Evolutionary conservation across 805 yeast genomes (phyloP).

Genomic region (Komagataella phaffii): DNA sequence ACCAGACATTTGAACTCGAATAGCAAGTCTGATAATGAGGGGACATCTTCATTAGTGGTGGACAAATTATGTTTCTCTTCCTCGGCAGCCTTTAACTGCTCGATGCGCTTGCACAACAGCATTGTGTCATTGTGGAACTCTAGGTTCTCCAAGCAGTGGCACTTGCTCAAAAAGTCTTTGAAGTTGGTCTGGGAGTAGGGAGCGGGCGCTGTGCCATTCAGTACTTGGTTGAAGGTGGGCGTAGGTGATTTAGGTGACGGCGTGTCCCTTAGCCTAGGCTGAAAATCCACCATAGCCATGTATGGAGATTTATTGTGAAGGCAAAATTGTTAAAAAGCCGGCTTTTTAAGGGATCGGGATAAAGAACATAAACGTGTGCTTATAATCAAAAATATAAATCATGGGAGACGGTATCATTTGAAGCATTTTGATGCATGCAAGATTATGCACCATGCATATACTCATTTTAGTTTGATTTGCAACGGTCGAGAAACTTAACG

Average conservation of each 20-base stretch:
- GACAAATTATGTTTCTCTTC: not conserved
- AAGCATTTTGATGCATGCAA: not conserved
- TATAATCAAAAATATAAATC: not conserved
- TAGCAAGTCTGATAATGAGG: conserved; percentile 1
- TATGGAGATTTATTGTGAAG: not conserved
- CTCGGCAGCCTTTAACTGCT: not conserved
- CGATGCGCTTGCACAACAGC: conserved; percentile 6
- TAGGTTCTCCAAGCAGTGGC: conserved; percentile 21
- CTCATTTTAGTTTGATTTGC: not conserved
- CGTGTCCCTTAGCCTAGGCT: not conserved
- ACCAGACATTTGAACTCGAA: conserved; percentile 15
- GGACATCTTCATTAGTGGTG: not conserved
- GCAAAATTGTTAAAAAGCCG: not conserved
- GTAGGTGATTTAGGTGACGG: conserved; percentile 1
- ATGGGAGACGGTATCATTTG: not conserved
- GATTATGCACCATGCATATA: not conserved
- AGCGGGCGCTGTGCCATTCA: conserved; percentile 12
- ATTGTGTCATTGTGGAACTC: conserved; percentile 17
- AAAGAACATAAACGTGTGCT: not conserved
- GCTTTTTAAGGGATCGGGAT: not conserved
- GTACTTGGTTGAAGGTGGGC: conserved; percentile 16
- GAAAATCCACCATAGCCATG: not conserved
- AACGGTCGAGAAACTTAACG: not conserved
- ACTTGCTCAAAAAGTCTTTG: conserved; percentile 13
- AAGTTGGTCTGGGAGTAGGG: conserved; percentile 14